phyloP scores from a whole-genome alignment of 2,329 filamentous ascomycete species.

The Geoglossum cookeanum region DNA sequence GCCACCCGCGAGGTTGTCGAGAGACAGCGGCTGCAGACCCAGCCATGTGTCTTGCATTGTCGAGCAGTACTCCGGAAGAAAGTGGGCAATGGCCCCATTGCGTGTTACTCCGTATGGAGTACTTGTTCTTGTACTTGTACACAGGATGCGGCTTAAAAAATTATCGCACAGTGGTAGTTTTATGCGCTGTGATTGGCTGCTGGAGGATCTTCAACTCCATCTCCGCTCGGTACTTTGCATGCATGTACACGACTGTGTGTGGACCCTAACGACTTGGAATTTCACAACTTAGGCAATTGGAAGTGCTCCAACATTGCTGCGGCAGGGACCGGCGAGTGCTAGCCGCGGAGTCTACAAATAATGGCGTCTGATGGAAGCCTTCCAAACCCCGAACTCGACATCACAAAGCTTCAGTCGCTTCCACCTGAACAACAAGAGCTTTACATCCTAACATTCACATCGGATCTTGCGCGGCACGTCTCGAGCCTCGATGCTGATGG shows the following conservation, averaged over 20 bases:
- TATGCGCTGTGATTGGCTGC: neutral
- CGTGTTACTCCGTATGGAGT: neutral
- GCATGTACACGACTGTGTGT: conserved; percentile 30
- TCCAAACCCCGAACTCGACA: conserved; percentile 59
- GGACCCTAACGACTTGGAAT: conserved; percentile 69
- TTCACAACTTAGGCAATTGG: conserved; percentile 50
- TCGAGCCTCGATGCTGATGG: conserved; percentile 54
- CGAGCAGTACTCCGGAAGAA: neutral
- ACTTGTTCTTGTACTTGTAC: neutral
- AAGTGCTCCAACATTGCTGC: neutral
- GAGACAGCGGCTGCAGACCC: conserved; percentile 25
- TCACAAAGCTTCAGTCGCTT: conserved; percentile 72
- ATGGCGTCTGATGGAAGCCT: neutral
- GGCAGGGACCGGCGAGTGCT: neutral
- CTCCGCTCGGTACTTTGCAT: neutral
- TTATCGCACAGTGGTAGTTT: neutral
- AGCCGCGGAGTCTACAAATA: neutral
- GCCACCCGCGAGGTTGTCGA: conserved; percentile 24
- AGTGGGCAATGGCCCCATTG: neutral
- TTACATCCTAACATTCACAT: conserved; percentile 76
- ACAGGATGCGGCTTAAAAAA: neutral
- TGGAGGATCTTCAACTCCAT: neutral
- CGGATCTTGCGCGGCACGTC: conserved; percentile 66
- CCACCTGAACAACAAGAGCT: conserved; percentile 92
- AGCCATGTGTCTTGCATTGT: neutral